Evolutionary conservation across 2,329 filamentous ascomycete species (phyloP), one percentile per base, ranked within the genome.

Genomic region (Cladophialophora carrionii): DNA sequence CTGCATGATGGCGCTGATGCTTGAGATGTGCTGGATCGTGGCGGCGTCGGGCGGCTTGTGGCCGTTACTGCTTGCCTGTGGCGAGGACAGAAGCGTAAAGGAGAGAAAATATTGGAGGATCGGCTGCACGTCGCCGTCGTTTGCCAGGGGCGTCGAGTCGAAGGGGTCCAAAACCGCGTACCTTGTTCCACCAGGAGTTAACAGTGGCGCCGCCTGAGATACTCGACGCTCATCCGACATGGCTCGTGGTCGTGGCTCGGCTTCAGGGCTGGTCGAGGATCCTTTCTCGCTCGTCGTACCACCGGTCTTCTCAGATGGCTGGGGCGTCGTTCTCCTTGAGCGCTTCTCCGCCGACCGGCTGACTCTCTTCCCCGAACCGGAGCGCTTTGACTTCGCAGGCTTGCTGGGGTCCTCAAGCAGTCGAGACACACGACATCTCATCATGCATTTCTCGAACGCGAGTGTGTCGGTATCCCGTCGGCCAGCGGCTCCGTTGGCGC

Each of bases 61-160:
- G 17, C 12, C 37, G 9, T 51, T 29, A 14, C 54, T 17, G 1
- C 29, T n/a, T n/a, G n/a, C 17, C 46, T n/a, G 26, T 8, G 57
- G 58, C 24, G 31, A 62, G 2, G 63, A 65, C 17, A 62, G 59
- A 9, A 65, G 58, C 6, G 56, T 54, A 54, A 62, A 65, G 31
- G 54, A 62, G 14, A 65, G 58, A 29, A 54, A 65, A 34, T 65
- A 65, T 26, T 65, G 59, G 26, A 65, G 63, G n/a, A 65, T 61
- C 6, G 46, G 48, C 9, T 62, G 46, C 6, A 49, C 41, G 20
- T 62, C 57, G 59, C 24, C n/a, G 32, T 65, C 63, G 37, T 55
- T 43, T 17, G 63, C 31, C 2, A 58, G 17, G 37, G 58, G 52
- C 5, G 63, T 22, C 14, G 24, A 54, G 41, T 49, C 49, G 26